Percentiles rank a stretch among this genome's conserved stretches.
Evolutionary conservation across 2,329 filamentous ascomycete species (phyloP).

Genomic region (Sordariomycetes sp.): DNA sequence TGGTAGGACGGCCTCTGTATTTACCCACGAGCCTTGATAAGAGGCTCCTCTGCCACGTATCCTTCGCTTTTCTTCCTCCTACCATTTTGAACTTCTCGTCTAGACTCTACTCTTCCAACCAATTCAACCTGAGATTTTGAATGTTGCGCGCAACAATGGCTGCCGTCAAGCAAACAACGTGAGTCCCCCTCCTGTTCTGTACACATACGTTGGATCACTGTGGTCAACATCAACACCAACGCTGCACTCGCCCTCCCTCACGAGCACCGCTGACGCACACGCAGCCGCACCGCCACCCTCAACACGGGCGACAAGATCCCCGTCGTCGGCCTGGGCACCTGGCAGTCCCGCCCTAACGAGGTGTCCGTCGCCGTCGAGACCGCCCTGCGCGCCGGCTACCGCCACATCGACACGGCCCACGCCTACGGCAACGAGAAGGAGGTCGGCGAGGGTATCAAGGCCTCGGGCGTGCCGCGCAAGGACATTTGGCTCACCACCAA

Average conservation of each 20-base stretch:
- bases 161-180: constrained; percentile 15
- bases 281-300: constrained; percentile 47
- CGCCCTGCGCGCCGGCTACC: constrained; percentile 60
- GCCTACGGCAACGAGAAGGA: constrained; percentile 71
- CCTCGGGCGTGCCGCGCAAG: constrained; percentile 53
- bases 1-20: too few relatives aligned
- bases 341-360: constrained; percentile 64
- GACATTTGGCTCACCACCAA: constrained; percentile 72
- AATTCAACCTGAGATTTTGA: too few relatives aligned
- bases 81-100: too few relatives aligned
- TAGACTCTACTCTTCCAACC: too few relatives aligned
- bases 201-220: too few relatives aligned
- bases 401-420: constrained; percentile 68
- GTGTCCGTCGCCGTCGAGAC: constrained; percentile 62
- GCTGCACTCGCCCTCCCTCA: neutral
- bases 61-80: too few relatives aligned
- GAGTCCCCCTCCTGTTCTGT: constrained; percentile 2
- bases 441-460: constrained; percentile 56
- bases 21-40: too few relatives aligned
- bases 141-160: too few relatives aligned
- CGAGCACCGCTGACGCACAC: neutral
- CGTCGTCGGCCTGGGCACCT: constrained; percentile 68
- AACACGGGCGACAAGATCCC: constrained; percentile 74
- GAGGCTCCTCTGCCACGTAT: too few relatives aligned
- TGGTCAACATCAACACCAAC: neutral